Percentiles rank a stretch among this genome's conserved stretches.
Conservation (phyloP, 176 grass and related monocot genomes). For the Ensete ventricosum region DNA sequence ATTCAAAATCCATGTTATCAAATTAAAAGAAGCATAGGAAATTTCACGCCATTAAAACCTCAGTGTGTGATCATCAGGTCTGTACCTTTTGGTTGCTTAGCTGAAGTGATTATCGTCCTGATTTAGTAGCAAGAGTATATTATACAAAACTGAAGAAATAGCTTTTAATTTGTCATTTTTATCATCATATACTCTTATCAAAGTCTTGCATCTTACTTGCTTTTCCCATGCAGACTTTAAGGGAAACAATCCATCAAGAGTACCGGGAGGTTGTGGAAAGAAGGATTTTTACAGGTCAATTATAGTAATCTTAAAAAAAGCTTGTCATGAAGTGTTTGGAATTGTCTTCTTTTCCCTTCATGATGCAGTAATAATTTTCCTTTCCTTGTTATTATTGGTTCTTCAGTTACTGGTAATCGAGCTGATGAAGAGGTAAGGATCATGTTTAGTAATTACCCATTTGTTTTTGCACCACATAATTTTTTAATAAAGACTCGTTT, state of each 20-base stretch:
- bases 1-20: too few relatives aligned
- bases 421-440: constrained; percentile 73
- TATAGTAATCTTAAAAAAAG: not conserved
- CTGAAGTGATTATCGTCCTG: too few relatives aligned
- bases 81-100: too few relatives aligned
- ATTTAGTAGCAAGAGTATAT: not conserved
- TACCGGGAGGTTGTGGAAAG: constrained; percentile 87
- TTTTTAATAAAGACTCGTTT: not conserved
- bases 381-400: not conserved
- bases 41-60: too few relatives aligned
- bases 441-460: not conserved
- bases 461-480: not conserved
- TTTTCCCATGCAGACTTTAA: constrained; percentile 50
- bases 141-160: not conserved
- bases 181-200: not conserved
- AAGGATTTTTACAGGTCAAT: constrained; percentile 67
- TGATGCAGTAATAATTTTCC: constrained; percentile 4
- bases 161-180: not conserved
- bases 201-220: not conserved
- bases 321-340: not conserved
- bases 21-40: too few relatives aligned
- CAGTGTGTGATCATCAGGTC: too few relatives aligned
- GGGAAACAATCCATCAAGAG: constrained; percentile 83
- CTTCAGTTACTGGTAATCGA: constrained; percentile 63
- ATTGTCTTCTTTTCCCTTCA: not conserved